Percentiles rank a stretch among this genome's conserved stretches.
Evolutionary conservation across 73 alveolate species (phyloP).

Genomic region (Paramecium tetraurelia): DNA sequence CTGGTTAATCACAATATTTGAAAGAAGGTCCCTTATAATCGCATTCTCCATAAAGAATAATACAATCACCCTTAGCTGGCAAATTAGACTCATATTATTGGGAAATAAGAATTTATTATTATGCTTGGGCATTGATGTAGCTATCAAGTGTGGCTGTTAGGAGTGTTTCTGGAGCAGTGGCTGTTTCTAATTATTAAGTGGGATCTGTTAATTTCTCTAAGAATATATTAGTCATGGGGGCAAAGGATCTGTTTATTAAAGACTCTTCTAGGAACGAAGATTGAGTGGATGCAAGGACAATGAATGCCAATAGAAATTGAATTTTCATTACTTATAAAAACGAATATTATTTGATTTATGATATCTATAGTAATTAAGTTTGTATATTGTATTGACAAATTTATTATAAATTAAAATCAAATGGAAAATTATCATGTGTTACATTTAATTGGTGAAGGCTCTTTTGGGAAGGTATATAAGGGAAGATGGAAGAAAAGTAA

Average conservation of each 20-base stretch:
- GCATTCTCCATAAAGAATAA: constrained; percentile 16
- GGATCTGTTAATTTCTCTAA: not conserved
- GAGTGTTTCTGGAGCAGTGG: not conserved
- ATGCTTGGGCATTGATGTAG: not conserved
- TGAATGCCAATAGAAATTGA: not conserved
- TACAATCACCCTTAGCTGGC: constrained; percentile 30
- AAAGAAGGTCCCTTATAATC: not conserved
- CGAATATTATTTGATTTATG: not conserved
- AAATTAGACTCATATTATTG: not conserved
- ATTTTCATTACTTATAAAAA: not conserved
- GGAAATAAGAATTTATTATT: not conserved
- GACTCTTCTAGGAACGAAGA: not conserved
- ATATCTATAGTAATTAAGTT: not conserved
- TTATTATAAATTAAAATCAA: not conserved
- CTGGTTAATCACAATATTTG: constrained; percentile 9
- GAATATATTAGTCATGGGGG: not conserved
- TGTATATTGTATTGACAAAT: not conserved
- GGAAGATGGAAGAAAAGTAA: constrained; percentile 98
- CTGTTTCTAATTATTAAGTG: not conserved
- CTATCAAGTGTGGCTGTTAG: not conserved
- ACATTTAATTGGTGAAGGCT: constrained; percentile 99
- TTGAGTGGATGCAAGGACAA: not conserved
- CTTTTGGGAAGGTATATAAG: constrained; percentile 99
- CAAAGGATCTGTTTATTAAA: not conserved
- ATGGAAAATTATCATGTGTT: constrained; percentile 94